Evolutionary conservation across 164 flowering plant genomes (phyloP).

Genomic region (Houttuynia cordata): DNA sequence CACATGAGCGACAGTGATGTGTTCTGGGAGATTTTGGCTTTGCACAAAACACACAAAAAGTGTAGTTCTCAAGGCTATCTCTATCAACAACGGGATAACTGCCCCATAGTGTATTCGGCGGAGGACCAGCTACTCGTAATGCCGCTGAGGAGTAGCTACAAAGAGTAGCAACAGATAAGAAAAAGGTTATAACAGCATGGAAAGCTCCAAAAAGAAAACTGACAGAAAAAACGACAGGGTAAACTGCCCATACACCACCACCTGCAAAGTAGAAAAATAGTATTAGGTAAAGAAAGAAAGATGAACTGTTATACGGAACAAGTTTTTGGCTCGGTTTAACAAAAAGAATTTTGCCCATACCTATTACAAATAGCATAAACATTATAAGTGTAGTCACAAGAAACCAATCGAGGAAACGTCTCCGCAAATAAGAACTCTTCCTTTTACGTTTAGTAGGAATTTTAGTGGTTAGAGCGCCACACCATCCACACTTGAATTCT

Average conservation of each 20-base stretch:
- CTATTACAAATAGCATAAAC: slow-evolving; percentile 68
- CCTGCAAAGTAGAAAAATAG: slow-evolving; percentile 30
- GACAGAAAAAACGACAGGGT: slow-evolving; percentile 65
- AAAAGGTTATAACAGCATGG: slow-evolving; percentile 31
- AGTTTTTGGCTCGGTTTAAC: too few species aligned
- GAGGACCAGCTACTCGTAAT: slow-evolving; percentile 57
- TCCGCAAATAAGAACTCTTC: slow-evolving; percentile 35
- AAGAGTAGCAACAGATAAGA: slow-evolving; percentile 50
- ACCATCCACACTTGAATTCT: slow-evolving; percentile 92
- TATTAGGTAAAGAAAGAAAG: not conserved
- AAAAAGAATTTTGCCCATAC: slow-evolving; percentile 20
- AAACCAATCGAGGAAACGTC: slow-evolving; percentile 65
- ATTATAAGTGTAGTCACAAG: slow-evolving; percentile 42
- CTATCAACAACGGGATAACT: slow-evolving; percentile 66
- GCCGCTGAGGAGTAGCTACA: slow-evolving; percentile 58
- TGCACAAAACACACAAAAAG: slow-evolving; percentile 63
- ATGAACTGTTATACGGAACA: not conserved
- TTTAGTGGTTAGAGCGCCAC: slow-evolving; percentile 84
- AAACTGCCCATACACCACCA: slow-evolving; percentile 90
- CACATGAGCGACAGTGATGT: slow-evolving; percentile 92
- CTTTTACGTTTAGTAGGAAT: slow-evolving; percentile 26
- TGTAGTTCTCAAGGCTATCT: slow-evolving; percentile 64
- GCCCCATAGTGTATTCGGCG: slow-evolving; percentile 62
- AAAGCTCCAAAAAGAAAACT: slow-evolving; percentile 39
- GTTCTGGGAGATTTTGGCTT: slow-evolving; percentile 83